A percentile compares a stretch with the other conserved stretches of the same genome.
Evolutionary conservation across 2,329 filamentous ascomycete species (phyloP).

Genomic region (Zarea fungicola): DNA sequence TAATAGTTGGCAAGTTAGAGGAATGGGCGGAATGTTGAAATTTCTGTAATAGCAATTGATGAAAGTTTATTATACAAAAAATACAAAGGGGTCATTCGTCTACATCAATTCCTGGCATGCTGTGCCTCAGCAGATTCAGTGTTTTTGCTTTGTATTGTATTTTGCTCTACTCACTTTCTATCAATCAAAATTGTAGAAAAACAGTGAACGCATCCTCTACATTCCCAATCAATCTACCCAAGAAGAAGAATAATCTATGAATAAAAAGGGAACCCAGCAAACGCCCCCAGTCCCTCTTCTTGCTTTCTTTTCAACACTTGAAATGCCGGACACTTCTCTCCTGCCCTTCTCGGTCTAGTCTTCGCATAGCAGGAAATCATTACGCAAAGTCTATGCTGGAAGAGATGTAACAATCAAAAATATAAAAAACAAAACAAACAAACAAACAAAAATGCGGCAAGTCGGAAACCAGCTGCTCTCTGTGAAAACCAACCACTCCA

Average conservation of each 20-base stretch:
- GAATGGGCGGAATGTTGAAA: too few relatives aligned
- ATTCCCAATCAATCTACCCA: neutral
- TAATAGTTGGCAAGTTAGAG: too few relatives aligned
- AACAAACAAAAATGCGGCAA: too few relatives aligned
- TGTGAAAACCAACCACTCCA: too few relatives aligned
- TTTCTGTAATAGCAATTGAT: neutral
- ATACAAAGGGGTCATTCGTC: too few relatives aligned
- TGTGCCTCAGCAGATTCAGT: too few relatives aligned
- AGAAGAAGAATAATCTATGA: too few relatives aligned
- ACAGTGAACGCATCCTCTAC: neutral
- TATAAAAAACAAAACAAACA: neutral
- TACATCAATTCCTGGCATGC: too few relatives aligned
- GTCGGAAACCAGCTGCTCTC: too few relatives aligned
- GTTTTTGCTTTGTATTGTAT: neutral
- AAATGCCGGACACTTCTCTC: neutral
- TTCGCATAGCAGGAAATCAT: conserved; percentile 10
- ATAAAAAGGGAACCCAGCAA: too few relatives aligned
- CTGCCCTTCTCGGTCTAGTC: conserved; percentile 2
- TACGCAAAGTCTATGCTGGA: conserved; percentile 7
- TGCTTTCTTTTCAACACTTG: neutral
- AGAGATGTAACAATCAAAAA: neutral
- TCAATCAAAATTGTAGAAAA: neutral
- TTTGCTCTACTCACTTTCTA: neutral
- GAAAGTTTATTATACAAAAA: neutral
- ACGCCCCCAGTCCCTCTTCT: neutral